Evolutionary conservation across 345 rosid genomes (phyloP).

Genomic region (Raphanus raphanistrum): DNA sequence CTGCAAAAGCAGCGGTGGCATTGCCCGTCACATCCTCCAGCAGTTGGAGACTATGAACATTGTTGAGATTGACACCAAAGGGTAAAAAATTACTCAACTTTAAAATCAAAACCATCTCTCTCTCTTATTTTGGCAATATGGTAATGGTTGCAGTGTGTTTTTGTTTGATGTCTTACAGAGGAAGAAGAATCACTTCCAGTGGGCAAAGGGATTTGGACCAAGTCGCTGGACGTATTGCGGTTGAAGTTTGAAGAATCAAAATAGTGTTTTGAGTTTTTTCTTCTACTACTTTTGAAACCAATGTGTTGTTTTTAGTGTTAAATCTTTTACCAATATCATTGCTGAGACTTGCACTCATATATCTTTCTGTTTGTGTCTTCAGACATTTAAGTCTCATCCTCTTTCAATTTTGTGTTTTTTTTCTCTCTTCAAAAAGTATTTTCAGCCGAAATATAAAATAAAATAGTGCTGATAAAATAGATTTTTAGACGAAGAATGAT

Average conservation of each 20-base stretch:
- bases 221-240: slow-evolving; percentile 75
- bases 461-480: neutral
- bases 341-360: slow-evolving; percentile 10
- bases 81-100: slow-evolving; percentile 38
- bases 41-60: slow-evolving; percentile 72
- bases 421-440: neutral
- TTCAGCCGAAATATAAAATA: neutral
- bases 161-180: slow-evolving; percentile 44
- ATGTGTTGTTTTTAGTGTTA: slow-evolving; percentile 22
- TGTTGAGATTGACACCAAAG: slow-evolving; percentile 61
- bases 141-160: neutral
- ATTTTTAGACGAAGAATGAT: neutral
- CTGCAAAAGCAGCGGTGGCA: slow-evolving; percentile 85
- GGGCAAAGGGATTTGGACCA: slow-evolving; percentile 92
- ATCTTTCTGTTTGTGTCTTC: neutral
- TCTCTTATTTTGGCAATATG: neutral
- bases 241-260: slow-evolving; percentile 42
- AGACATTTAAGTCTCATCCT: neutral
- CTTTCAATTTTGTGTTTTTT: neutral
- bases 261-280: neutral
- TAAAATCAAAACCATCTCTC: neutral
- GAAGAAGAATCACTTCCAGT: slow-evolving; percentile 78
- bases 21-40: slow-evolving; percentile 85
- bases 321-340: slow-evolving; percentile 19
- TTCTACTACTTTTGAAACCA: slow-evolving; percentile 23